phyloP scores from a whole-genome alignment of 192 early-diverging fungal genomes.

The Thoreauomyces humboldtii region DNA sequence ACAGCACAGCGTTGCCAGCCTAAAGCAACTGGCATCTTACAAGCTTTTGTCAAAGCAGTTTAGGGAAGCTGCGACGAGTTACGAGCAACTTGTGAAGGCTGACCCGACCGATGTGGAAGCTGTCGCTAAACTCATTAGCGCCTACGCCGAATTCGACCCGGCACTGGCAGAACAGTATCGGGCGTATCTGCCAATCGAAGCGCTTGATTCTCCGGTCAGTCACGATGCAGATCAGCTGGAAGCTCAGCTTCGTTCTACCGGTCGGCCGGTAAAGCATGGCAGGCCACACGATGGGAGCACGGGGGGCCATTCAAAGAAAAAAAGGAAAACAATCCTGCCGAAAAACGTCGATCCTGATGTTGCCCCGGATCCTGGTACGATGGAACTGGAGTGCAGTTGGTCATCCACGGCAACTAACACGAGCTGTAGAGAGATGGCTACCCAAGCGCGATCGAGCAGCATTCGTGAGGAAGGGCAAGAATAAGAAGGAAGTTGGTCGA shows the following conservation, averaged over 20 bases:
- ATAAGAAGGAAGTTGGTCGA: conserved; percentile 55
- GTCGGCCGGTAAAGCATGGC: not conserved
- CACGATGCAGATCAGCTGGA: conserved; percentile 60
- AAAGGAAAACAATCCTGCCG: conserved; percentile 55
- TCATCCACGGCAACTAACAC: not conserved
- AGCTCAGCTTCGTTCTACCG: not conserved
- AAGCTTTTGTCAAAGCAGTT: conserved; percentile 59
- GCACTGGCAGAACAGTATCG: conserved; percentile 63
- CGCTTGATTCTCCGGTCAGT: not conserved
- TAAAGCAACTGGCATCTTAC: conserved; percentile 67
- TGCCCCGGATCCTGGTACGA: conserved; percentile 53
- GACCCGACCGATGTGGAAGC: conserved; percentile 63
- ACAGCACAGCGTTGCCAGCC: conserved; percentile 34
- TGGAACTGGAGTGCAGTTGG: not conserved
- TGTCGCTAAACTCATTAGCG: conserved; percentile 65
- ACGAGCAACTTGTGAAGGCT: conserved; percentile 64
- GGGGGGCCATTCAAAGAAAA: conserved; percentile 38
- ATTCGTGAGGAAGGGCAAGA: conserved; percentile 53
- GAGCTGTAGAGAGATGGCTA: conserved; percentile 64
- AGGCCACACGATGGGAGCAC: not conserved
- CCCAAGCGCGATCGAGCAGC: conserved; percentile 63
- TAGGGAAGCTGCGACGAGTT: conserved; percentile 65
- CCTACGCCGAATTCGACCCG: conserved; percentile 61
- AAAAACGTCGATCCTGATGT: conserved; percentile 53
- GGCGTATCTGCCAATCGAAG: conserved; percentile 27